Conservation (phyloP, 352 stramenopile genomes). For the Globisporangium uncinulatum region DNA sequence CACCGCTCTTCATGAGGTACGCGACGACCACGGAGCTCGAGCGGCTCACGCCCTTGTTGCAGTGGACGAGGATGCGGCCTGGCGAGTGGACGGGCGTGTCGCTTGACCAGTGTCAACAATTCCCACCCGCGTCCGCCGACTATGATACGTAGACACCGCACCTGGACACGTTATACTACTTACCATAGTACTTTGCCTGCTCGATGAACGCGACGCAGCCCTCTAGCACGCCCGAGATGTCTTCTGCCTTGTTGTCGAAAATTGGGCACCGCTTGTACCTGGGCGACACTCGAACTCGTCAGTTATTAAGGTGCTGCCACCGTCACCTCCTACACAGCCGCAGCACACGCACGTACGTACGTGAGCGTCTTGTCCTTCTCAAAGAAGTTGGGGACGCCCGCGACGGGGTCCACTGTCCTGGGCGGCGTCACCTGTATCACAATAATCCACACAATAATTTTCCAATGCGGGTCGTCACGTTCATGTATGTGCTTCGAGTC, state of each 20-base stretch:
- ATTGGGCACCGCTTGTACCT: slow-evolving; percentile 81
- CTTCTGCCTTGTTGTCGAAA: slow-evolving; percentile 89
- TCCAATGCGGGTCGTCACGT: too few species aligned
- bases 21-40: slow-evolving; percentile 86
- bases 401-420: slow-evolving; percentile 71
- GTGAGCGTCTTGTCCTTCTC: slow-evolving; percentile 79
- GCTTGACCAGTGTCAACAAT: slow-evolving; percentile 40
- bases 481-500: too few species aligned
- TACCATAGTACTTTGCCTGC: slow-evolving; percentile 89
- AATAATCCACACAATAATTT: too few species aligned
- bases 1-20: slow-evolving; percentile 87
- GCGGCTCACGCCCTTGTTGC: slow-evolving; percentile 88
- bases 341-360: slow-evolving; percentile 16
- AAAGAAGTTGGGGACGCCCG: slow-evolving; percentile 90
- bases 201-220: slow-evolving; percentile 88
- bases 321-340: too few species aligned
- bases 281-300: too few species aligned
- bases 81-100: slow-evolving; percentile 2
- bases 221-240: slow-evolving; percentile 79
- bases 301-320: too few species aligned
- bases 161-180: too few species aligned
- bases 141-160: too few species aligned
- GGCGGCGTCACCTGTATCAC: slow-evolving; percentile 76
- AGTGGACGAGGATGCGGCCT: slow-evolving; percentile 89
- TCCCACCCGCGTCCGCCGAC: too few species aligned